Evolutionary conservation across 257 asterid genomes (phyloP).

Genomic region (Apocynum venetum): DNA sequence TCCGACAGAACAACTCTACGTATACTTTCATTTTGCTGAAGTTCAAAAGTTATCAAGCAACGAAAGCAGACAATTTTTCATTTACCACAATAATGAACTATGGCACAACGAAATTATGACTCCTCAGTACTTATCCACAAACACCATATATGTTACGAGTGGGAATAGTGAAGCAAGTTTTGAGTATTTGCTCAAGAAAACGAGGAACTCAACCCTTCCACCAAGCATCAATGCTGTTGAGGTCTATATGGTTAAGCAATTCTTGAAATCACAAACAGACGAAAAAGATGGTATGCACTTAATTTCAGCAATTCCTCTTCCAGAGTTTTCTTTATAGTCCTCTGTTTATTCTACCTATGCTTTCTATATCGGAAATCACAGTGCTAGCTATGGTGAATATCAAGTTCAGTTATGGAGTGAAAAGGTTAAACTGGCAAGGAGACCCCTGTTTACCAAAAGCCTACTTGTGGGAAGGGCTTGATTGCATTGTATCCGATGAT

Average conservation of each 20-base stretch:
- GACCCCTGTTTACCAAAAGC: slow-evolving; percentile 34
- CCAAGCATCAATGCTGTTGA: slow-evolving; percentile 34
- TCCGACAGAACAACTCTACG: background rate
- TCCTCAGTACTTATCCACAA: too few species aligned
- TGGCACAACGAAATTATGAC: too few species aligned
- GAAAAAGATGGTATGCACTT: slow-evolving; percentile 25
- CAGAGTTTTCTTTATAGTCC: too few species aligned
- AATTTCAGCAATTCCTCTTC: too few species aligned
- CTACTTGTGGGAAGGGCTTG: slow-evolving; percentile 35
- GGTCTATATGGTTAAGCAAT: slow-evolving; percentile 18
- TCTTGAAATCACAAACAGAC: slow-evolving; percentile 22
- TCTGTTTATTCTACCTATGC: too few species aligned
- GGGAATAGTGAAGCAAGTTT: too few species aligned
- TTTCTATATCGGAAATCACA: too few species aligned
- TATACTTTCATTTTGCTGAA: slow-evolving; percentile 33
- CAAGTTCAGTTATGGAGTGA: slow-evolving; percentile 25
- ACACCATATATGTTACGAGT: too few species aligned
- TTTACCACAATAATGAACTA: background rate
- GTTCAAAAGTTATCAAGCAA: background rate
- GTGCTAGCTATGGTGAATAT: slow-evolving; percentile 20
- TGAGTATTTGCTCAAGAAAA: background rate
- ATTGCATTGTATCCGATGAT: slow-evolving; percentile 23
- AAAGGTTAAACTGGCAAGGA: slow-evolving; percentile 40
- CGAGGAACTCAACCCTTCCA: slow-evolving; percentile 16
- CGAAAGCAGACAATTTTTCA: slow-evolving; percentile 20